Evolutionary conservation across 2,329 filamentous ascomycete species (phyloP).

Genomic region (Hymenoscyphus fructigenus): DNA sequence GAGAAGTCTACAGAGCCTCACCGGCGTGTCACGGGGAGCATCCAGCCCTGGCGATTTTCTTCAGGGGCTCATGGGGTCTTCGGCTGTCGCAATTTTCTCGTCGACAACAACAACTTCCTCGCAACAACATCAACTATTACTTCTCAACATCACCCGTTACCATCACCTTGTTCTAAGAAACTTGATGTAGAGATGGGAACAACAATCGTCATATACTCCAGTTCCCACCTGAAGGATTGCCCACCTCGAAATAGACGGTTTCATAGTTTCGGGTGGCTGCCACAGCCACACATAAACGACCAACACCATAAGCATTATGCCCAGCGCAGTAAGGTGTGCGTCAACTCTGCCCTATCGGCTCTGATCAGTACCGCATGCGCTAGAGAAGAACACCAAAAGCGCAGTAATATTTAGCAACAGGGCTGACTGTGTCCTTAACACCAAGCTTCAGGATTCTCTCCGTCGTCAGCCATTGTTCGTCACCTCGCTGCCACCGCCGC

Average conservation of each 20-base stretch:
- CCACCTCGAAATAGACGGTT: background rate
- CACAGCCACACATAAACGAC: background rate
- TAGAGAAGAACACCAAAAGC: background rate
- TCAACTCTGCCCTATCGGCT: background rate
- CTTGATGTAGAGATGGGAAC: background rate
- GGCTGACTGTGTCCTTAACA: slow-evolving; percentile 1
- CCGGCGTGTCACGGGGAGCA: background rate
- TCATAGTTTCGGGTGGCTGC: background rate
- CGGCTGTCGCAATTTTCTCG: background rate
- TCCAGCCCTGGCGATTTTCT: background rate
- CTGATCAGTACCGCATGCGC: background rate
- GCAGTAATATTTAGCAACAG: slow-evolving; percentile 1
- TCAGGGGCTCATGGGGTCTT: background rate
- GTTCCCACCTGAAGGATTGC: background rate
- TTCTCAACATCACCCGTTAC: background rate
- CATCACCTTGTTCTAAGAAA: background rate
- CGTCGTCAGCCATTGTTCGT: background rate
- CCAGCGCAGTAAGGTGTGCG: background rate
- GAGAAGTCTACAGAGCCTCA: background rate
- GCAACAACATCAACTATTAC: background rate
- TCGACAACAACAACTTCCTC: background rate
- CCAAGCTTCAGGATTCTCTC: background rate
- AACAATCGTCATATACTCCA: background rate
- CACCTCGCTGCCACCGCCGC: background rate
- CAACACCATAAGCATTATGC: background rate